Percentiles rank a stretch among this genome's conserved stretches.
These are phyloP conservation scores for Salvia splendens DNA, from an alignment of 257 asterid genomes.

Conservation along the genomic window DNA sequence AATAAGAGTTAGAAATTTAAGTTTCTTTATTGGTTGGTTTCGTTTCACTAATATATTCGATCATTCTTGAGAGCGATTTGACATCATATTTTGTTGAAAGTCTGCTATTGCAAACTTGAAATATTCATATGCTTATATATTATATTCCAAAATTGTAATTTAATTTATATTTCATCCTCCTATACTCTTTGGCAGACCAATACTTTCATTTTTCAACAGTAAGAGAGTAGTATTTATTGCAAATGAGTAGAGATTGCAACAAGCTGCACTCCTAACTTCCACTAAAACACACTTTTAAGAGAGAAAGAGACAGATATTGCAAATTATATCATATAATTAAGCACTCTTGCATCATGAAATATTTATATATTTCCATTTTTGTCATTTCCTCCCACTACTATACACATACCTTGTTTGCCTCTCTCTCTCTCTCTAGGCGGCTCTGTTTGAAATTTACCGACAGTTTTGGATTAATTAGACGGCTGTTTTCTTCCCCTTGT, in stretches of 20 bases:
- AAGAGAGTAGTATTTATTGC: background rate
- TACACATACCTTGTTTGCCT: background rate
- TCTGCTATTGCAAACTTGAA: no score
- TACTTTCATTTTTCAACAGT: background rate
- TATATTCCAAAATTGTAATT: constrained; percentile 1
- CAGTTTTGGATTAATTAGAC: constrained; percentile 25
- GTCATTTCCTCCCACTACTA: background rate
- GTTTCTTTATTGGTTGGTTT: no score
- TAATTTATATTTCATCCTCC: background rate
- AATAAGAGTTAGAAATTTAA: no score
- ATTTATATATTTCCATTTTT: background rate
- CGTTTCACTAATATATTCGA: no score
- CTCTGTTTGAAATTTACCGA: constrained; percentile 27
- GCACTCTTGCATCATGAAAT: constrained; percentile 5
- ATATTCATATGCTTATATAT: background rate
- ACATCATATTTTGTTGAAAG: no score
- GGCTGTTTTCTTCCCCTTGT: constrained; percentile 5
- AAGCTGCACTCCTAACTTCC: constrained; percentile 12
- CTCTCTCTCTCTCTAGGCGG: constrained; percentile 22
- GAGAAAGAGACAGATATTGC: background rate
- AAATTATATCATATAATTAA: background rate
- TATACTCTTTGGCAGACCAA: background rate
- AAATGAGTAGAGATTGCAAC: constrained; percentile 24
- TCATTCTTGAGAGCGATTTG: no score
- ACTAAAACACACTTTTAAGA: constrained; percentile 2